Conservation (phyloP, 495 filamentous ascomycete species). For the Lineolata rhizophorae region DNA sequence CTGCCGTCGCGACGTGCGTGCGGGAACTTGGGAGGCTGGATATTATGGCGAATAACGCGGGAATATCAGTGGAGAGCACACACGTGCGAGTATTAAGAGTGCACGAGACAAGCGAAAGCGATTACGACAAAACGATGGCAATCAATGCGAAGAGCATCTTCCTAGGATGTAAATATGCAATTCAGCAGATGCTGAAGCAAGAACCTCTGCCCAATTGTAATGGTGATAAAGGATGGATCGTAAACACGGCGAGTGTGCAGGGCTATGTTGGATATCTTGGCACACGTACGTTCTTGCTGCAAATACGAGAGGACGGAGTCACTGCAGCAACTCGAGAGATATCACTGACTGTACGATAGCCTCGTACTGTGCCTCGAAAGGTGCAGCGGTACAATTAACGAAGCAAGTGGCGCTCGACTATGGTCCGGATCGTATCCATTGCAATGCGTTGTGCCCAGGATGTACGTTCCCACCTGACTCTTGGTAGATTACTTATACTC, state of each 20-base stretch:
- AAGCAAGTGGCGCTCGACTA: constrained; percentile 29
- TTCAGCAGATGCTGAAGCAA: constrained; percentile 30
- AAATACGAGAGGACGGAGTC: neutral
- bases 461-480: too few species aligned
- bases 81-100: too few species aligned
- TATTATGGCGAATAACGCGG: constrained; percentile 5
- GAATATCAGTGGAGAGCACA: constrained; percentile 4
- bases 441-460: constrained; percentile 32
- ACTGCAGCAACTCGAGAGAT: neutral
- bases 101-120: constrained; percentile 16
- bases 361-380: constrained; percentile 29
- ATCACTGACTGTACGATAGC: constrained; percentile 10
- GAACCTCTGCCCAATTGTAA: constrained; percentile 18
- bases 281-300: neutral
- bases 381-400: constrained; percentile 27
- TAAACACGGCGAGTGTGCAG: constrained; percentile 28
- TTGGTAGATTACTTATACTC: too few species aligned
- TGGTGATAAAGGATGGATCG: constrained; percentile 31
- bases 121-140: constrained; percentile 4
- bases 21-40: too few species aligned
- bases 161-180: constrained; percentile 27
- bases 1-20: too few species aligned
- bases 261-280: constrained; percentile 19
- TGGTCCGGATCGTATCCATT: constrained; percentile 27
- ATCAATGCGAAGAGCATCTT: constrained; percentile 6